phyloP scores from a whole-genome alignment of 257 asterid species.

The Solanum ossicruentum region DNA sequence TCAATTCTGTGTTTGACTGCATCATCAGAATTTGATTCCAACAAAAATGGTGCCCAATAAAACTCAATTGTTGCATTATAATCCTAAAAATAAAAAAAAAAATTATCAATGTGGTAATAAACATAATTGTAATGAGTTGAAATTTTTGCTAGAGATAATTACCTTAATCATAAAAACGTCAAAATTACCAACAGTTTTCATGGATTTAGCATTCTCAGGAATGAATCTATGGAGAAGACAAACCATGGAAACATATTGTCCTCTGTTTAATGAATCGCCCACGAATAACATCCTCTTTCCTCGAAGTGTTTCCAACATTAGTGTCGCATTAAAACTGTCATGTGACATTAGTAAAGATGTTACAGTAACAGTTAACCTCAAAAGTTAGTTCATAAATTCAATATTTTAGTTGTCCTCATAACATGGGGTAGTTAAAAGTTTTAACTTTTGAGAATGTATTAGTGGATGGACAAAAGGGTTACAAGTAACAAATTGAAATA shows the following conservation, averaged over 20 bases:
- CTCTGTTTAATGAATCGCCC: slow-evolving; percentile 75
- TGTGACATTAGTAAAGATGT: neutral
- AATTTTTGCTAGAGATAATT: neutral
- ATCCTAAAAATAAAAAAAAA: slow-evolving; percentile 16
- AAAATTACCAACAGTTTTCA: slow-evolving; percentile 21
- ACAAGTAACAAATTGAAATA: neutral
- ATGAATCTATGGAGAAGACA: slow-evolving; percentile 54
- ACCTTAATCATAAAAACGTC: slow-evolving; percentile 65
- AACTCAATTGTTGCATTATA: slow-evolving; percentile 62
- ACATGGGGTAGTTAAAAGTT: neutral
- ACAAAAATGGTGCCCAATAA: slow-evolving; percentile 78
- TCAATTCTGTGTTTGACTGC: slow-evolving; percentile 31
- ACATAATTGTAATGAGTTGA: neutral
- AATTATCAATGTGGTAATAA: neutral
- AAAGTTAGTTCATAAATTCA: neutral
- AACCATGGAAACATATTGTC: slow-evolving; percentile 57
- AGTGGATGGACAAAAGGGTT: neutral
- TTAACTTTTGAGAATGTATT: neutral
- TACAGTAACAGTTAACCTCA: neutral
- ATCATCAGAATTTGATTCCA: slow-evolving; percentile 76
- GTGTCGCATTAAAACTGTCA: slow-evolving; percentile 60
- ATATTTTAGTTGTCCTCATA: neutral
- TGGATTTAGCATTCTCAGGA: slow-evolving; percentile 49
- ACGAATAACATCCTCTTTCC: slow-evolving; percentile 42
- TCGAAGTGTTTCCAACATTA: slow-evolving; percentile 26